Percentiles rank a stretch among this genome's conserved stretches.
These are phyloP conservation scores for Schoenoplectus tabernaemontani DNA, from an alignment of 202 grass and related monocot genomes.

Conservation along the genomic window DNA sequence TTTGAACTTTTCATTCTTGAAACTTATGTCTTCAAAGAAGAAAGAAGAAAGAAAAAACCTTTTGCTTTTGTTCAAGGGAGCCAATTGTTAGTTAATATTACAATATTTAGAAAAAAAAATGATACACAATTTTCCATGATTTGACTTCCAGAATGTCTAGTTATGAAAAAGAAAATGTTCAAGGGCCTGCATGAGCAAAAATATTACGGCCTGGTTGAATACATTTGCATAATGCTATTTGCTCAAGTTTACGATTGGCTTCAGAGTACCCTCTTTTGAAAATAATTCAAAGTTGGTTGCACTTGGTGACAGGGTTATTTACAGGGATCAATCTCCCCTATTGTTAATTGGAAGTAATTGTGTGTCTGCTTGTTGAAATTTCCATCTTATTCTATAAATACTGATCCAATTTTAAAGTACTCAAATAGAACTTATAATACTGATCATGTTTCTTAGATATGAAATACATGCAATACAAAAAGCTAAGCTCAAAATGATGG, in stretches of 20 bases:
- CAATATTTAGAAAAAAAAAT: not conserved
- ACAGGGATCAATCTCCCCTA: not conserved
- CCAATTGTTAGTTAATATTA: not conserved
- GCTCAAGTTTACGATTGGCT: not conserved
- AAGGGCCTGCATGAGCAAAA: not conserved
- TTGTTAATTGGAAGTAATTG: not conserved
- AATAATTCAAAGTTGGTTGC: not conserved
- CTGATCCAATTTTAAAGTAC: not conserved
- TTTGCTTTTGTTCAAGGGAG: not conserved
- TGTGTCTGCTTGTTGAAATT: not conserved
- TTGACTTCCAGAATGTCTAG: not conserved
- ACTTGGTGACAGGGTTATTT: not conserved
- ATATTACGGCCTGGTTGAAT: not conserved
- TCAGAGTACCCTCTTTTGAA: not conserved
- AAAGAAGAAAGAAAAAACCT: not conserved
- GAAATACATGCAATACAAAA: slow-evolving; percentile 69
- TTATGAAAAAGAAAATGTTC: no score
- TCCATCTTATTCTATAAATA: not conserved
- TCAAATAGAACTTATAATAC: not conserved
- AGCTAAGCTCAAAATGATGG: slow-evolving; percentile 57
- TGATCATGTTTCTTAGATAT: slow-evolving; percentile 43
- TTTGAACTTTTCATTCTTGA: not conserved
- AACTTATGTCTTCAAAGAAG: not conserved
- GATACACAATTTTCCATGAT: not conserved
- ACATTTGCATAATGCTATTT: not conserved